Base-by-base conservation (phyloP, 768 basidiomycete species). In the Boletus sp. region DNA sequence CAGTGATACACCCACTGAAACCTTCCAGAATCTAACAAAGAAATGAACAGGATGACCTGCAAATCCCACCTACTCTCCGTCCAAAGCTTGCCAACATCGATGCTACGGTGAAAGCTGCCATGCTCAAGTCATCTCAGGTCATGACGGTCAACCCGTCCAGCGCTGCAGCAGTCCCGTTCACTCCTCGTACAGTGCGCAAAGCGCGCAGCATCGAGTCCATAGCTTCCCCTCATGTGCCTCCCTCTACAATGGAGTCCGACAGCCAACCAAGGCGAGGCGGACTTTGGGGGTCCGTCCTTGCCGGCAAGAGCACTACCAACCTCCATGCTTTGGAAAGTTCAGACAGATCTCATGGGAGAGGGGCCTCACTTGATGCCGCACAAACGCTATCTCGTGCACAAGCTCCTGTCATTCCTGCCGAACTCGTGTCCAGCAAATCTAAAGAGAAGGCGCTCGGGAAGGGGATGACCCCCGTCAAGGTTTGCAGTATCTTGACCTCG, bases 51-150 rank as follows among this genome's bases (percentile, higher is more conserved):
- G 90, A 95, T 68, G 90, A 93, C 54, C 83, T 95, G 48, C 92
- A 95, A 72, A 92, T 95, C 21, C 93, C 93, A 4, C 73, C 81
- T 7, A 83, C 82, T 3, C 74, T 93, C 23, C 81, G 93, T 8
- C 86, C 85, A 1, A 91, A 92, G 70, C 81, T 95, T 17, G 76
- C 77, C 45, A 83, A 83, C 15, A 90, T 96, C 82, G 90, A 95
- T 53, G 74, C 85, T 0, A 83, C 87, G 1, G 88, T 96, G 47
- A 96, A 96, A 67, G 91, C 89, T 5, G 90, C 89, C 13, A 94
- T 96, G 90, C 75, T 96, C 52, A 92, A 90, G 66, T 91, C 90
- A 0, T 92, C 91, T 1, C 83, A 87, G 30, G 79, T 81, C 27
- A 74, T 90, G 68, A 72, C 78, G 19, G 69, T 75, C 8, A 76